These are phyloP conservation scores for Aspergillus biplanus DNA, from an alignment of 495 filamentous ascomycete species.

Conservation along the genomic window DNA sequence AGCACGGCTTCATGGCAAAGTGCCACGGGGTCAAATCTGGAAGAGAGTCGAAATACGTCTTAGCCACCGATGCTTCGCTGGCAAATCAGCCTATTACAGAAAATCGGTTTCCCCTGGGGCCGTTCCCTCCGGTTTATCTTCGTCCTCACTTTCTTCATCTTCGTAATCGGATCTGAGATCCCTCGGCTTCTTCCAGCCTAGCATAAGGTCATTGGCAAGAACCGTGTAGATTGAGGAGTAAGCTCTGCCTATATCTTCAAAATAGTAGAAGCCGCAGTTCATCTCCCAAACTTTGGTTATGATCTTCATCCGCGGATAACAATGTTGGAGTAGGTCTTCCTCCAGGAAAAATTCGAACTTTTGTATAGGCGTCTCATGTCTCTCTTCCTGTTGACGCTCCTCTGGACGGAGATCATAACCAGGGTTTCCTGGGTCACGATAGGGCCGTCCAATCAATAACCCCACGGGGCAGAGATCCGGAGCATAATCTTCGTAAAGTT, in stretches of 20 bases:
- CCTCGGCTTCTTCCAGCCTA: conserved; percentile 62
- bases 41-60: too few species aligned
- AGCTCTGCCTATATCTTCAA: conserved; percentile 58
- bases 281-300: conserved; percentile 63
- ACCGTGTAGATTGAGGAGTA: conserved; percentile 64
- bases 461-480: conserved; percentile 48
- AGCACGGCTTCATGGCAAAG: too few species aligned
- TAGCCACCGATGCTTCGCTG: neutral
- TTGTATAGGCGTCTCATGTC: conserved; percentile 28
- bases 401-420: conserved; percentile 48
- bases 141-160: conserved; percentile 14
- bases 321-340: conserved; percentile 59
- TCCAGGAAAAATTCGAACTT: conserved; percentile 71
- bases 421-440: conserved; percentile 41
- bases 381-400: conserved; percentile 38
- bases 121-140: conserved; percentile 13
- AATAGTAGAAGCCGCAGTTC: conserved; percentile 61
- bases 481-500: conserved; percentile 48
- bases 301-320: conserved; percentile 79
- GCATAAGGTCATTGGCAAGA: conserved; percentile 74
- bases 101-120: neutral
- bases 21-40: too few species aligned
- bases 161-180: conserved; percentile 22
- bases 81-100: neutral
- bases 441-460: conserved; percentile 45